Conservation (phyloP, 2,329 filamentous ascomycete species). For the Penicillium sp. region DNA sequence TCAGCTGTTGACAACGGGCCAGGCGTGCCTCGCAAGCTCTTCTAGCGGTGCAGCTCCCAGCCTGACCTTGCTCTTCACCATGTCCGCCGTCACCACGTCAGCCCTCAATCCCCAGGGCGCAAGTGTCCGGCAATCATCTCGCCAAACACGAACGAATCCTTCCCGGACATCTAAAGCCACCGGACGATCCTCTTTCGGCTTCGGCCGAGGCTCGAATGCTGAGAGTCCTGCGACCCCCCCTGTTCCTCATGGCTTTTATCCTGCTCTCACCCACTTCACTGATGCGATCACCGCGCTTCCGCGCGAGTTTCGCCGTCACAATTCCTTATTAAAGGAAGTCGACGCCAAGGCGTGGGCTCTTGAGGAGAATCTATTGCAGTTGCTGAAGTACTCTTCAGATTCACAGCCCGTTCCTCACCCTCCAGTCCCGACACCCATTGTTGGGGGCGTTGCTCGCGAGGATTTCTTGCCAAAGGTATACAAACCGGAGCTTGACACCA, state of each 20-base stretch:
- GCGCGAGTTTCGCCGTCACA: constrained; percentile 93
- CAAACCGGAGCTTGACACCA: background rate
- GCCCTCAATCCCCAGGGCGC: constrained; percentile 32
- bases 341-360: constrained; percentile 94
- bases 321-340: constrained; percentile 94
- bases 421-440: constrained; percentile 40
- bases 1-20: constrained; percentile 3
- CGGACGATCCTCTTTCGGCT: constrained; percentile 46
- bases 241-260: constrained; percentile 60
- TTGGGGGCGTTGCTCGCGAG: constrained; percentile 39
- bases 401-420: constrained; percentile 39
- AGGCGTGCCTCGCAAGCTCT: constrained; percentile 16
- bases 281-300: constrained; percentile 91
- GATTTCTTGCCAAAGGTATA: constrained; percentile 37
- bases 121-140: constrained; percentile 41
- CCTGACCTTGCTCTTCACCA: constrained; percentile 19
- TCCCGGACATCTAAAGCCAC: constrained; percentile 53
- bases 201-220: constrained; percentile 36
- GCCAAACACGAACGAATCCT: constrained; percentile 55
- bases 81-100: constrained; percentile 35
- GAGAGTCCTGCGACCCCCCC: constrained; percentile 34
- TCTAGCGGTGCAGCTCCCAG: constrained; percentile 15
- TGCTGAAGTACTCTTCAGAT: constrained; percentile 58
- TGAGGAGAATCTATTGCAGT: constrained; percentile 77
- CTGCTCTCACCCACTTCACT: constrained; percentile 76